phyloP scores from a whole-genome alignment of 176 grass and related monocot species.

The Triticum turgidum region DNA sequence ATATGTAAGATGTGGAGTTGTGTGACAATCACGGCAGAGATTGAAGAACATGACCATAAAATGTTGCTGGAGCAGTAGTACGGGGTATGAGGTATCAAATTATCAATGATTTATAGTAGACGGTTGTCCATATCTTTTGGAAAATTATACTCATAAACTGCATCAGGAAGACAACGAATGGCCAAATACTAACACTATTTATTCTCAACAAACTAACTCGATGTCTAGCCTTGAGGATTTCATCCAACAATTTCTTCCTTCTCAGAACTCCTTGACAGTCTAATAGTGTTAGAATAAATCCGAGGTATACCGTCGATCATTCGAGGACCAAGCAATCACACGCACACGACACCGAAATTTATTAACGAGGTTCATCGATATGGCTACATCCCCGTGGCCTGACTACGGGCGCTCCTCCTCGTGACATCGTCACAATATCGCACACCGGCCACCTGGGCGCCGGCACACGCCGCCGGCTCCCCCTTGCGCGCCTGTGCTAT shows the following conservation, averaged over 20 bases:
- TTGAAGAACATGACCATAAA: neutral
- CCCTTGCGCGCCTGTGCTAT: too few relatives aligned
- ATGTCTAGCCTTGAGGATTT: neutral
- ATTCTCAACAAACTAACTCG: neutral
- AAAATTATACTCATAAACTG: neutral
- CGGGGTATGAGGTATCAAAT: neutral
- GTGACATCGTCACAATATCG: too few relatives aligned
- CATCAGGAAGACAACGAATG: neutral
- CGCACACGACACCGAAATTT: too few relatives aligned
- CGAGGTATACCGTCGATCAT: too few relatives aligned
- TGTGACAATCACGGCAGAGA: neutral
- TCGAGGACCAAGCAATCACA: too few relatives aligned
- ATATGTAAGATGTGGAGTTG: neutral
- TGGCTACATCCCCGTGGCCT: too few relatives aligned
- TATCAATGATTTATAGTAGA: neutral
- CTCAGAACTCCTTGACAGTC: neutral
- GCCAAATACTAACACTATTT: neutral
- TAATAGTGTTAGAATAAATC: too few relatives aligned
- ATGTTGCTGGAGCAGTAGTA: constrained; percentile 9
- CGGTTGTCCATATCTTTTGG: neutral
- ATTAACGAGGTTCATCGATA: too few relatives aligned
- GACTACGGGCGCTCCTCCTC: too few relatives aligned
- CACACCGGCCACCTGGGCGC: too few relatives aligned
- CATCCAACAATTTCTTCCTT: neutral
- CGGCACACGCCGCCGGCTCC: too few relatives aligned